phyloP scores from a whole-genome alignment of 768 basidiomycete genomes.

The Lactarius trivialis region DNA sequence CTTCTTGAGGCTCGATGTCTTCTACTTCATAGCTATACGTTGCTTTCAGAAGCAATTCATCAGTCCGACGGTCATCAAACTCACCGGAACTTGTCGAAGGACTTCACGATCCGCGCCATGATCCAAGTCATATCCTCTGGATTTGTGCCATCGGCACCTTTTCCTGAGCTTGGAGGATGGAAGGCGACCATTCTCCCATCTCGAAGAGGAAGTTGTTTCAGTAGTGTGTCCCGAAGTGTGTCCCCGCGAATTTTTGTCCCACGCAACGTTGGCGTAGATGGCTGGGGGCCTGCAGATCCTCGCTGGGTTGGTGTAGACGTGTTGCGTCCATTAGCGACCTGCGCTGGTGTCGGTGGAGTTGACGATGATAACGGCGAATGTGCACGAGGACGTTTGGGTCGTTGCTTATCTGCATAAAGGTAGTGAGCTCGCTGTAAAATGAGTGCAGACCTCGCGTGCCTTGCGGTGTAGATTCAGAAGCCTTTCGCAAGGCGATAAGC shows the following conservation, averaged over 20 bases:
- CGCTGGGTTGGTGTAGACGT: slow-evolving; percentile 54
- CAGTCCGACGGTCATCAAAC: slow-evolving; percentile 13
- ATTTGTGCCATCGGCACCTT: slow-evolving; percentile 49
- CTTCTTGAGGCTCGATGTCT: slow-evolving; percentile 78
- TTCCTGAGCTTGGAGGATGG: slow-evolving; percentile 49
- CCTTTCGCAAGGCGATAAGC: slow-evolving; percentile 66
- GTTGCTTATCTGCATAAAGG: slow-evolving; percentile 35
- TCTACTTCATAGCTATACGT: slow-evolving; percentile 70
- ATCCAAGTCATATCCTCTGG: slow-evolving; percentile 60
- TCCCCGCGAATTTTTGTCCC: slow-evolving; percentile 66
- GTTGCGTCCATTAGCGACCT: slow-evolving; percentile 34
- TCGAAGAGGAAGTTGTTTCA: slow-evolving; percentile 60
- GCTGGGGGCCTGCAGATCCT: slow-evolving; percentile 49
- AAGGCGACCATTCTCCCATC: slow-evolving; percentile 78
- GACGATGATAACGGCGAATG: slow-evolving; percentile 62
- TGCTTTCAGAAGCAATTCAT: background rate
- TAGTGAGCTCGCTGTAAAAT: background rate
- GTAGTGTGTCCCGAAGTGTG: slow-evolving; percentile 46
- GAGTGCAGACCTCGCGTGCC: slow-evolving; percentile 26
- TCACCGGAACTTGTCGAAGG: slow-evolving; percentile 67
- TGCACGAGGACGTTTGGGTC: slow-evolving; percentile 67
- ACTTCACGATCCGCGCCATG: slow-evolving; percentile 65
- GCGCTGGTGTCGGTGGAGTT: slow-evolving; percentile 26
- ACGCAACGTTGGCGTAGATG: slow-evolving; percentile 46
- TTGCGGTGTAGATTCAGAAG: slow-evolving; percentile 52